phyloP scores from a whole-genome alignment of 2,329 filamentous ascomycete genomes.

The Thelonectria olida region DNA sequence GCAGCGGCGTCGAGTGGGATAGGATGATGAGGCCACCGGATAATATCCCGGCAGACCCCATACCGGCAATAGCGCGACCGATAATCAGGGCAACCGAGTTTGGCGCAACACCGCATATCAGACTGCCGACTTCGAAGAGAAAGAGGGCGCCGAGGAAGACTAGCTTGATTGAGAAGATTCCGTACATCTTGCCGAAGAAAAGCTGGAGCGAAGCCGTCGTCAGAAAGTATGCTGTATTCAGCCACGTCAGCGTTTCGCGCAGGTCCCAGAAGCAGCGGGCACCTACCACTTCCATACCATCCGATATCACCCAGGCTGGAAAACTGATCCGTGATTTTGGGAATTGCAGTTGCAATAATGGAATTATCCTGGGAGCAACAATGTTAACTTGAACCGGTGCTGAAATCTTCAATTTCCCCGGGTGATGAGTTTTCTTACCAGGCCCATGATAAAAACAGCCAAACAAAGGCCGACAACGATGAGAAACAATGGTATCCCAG shows the following conservation, averaged over 20 bases:
- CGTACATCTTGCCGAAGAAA: not conserved
- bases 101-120: not conserved
- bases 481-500: too few species aligned
- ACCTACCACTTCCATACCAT: slow-evolving; percentile 8
- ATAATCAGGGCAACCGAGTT: slow-evolving; percentile 3
- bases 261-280: too few species aligned
- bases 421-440: too few species aligned
- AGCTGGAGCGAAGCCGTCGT: slow-evolving; percentile 5
- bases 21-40: slow-evolving; percentile 2
- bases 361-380: not conserved
- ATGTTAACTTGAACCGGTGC: too few species aligned
- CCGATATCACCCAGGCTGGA: not conserved
- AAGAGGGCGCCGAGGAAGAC: not conserved
- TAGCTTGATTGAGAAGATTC: not conserved
- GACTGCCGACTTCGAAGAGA: not conserved
- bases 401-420: too few species aligned
- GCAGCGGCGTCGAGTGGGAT: not conserved
- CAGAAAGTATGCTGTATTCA: slow-evolving; percentile 10
- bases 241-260: too few species aligned
- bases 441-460: too few species aligned
- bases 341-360: not conserved
- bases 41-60: not conserved
- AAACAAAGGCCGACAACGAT: too few species aligned
- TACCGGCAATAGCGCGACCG: slow-evolving; percentile 1
- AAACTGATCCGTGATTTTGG: slow-evolving; percentile 2